These are phyloP conservation scores for Corymbia calophylla DNA, from an alignment of 441 rosid genomes.

Conservation along the genomic window DNA sequence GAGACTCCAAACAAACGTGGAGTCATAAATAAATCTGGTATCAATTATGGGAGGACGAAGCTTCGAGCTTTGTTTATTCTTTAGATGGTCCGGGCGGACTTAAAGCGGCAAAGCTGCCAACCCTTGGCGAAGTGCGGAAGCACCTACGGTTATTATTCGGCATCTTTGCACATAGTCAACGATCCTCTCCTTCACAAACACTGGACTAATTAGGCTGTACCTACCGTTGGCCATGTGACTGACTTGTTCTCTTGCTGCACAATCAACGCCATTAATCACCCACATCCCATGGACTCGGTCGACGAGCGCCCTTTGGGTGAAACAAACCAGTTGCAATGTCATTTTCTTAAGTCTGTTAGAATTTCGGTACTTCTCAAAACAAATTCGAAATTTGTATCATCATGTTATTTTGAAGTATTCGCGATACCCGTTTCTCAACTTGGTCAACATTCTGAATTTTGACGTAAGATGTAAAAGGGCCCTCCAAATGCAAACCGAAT, in stretches of 20 bases:
- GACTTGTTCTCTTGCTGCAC: not conserved
- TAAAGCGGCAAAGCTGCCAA: not conserved
- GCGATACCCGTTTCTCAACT: accelerated
- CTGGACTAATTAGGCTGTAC: not conserved
- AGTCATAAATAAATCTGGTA: not conserved
- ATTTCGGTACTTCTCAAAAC: accelerated
- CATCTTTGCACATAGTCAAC: not conserved
- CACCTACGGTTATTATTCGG: not conserved
- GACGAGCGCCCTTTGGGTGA: too few species aligned
- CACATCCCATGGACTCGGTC: not conserved
- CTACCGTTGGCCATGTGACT: not conserved
- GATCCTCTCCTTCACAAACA: not conserved
- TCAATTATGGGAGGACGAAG: not conserved
- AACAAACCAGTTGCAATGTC: not conserved
- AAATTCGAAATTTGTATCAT: accelerated
- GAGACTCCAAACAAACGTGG: not conserved
- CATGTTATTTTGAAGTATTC: accelerated
- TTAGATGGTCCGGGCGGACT: not conserved
- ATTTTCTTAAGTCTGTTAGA: not conserved
- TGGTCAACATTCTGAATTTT: not conserved
- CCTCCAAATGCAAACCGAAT: not conserved
- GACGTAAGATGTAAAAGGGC: too few species aligned
- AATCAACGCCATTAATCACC: not conserved
- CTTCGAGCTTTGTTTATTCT: not conserved
- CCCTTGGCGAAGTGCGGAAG: not conserved